Conservation (phyloP, 106 monocot genomes). For the Apostasia ramifera region DNA sequence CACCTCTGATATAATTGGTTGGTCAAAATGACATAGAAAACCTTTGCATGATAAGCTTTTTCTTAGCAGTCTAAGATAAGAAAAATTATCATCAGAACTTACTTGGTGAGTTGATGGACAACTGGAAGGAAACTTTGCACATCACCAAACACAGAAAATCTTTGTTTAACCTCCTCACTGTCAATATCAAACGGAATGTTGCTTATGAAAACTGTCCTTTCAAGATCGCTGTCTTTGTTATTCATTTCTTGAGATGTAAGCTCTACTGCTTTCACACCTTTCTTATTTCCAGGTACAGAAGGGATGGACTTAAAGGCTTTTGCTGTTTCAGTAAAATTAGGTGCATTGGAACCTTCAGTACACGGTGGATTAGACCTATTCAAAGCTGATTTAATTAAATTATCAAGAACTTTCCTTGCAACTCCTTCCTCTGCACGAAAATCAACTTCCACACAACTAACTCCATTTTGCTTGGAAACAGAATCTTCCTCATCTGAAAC, state of each 20-base stretch:
- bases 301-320: constrained; percentile 3
- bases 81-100: constrained; percentile 14
- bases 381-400: constrained; percentile 45
- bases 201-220: constrained; percentile 80
- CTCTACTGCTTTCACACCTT: constrained; percentile 15
- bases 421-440: constrained; percentile 57
- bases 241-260: constrained; percentile 10
- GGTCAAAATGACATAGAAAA: too few relatives aligned
- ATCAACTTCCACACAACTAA: constrained; percentile 28
- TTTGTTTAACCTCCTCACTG: constrained; percentile 74
- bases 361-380: constrained; percentile 11
- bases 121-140: constrained; percentile 66
- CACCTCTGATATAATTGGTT: too few relatives aligned
- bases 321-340: constrained; percentile 8
- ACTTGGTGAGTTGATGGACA: constrained; percentile 91
- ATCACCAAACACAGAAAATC: constrained; percentile 81
- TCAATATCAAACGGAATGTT: constrained; percentile 89
- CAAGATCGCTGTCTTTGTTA: constrained; percentile 40
- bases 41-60: too few relatives aligned
- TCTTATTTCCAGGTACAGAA: constrained; percentile 10
- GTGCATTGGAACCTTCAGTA: constrained; percentile 17
- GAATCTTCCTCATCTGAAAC: constrained; percentile 9
- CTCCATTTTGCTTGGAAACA: constrained; percentile 10
- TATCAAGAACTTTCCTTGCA: constrained; percentile 68
- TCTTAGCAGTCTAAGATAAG: too few relatives aligned